Evolutionary conservation across 768 basidiomycete genomes (phyloP).

Genomic region (Pisolithus orientalis): DNA sequence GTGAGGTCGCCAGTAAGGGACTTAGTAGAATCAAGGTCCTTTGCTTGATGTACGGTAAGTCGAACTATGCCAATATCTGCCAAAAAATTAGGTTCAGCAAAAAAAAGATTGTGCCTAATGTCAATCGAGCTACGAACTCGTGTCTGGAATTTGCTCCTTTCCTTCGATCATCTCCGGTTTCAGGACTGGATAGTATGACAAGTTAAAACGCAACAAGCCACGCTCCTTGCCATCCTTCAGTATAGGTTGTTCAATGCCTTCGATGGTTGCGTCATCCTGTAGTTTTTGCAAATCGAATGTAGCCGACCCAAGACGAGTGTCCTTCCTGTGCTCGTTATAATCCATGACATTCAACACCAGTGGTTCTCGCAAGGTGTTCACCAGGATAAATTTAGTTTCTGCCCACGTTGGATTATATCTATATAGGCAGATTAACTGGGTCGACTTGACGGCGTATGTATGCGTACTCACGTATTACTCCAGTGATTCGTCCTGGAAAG

Average conservation of each 20-base stretch:
- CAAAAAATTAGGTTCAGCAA: conserved; percentile 8
- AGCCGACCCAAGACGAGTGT: conserved; percentile 66
- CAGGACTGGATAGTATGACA: conserved; percentile 84
- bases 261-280: conserved; percentile 72
- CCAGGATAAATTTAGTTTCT: conserved; percentile 86
- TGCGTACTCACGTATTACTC: conserved; percentile 55
- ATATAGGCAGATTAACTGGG: conserved; percentile 3
- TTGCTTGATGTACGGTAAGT: conserved; percentile 90
- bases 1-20: conserved; percentile 73
- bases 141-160: conserved; percentile 64
- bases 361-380: conserved; percentile 76
- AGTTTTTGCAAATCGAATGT: conserved; percentile 74
- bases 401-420: conserved; percentile 91
- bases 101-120: neutral
- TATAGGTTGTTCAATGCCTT: conserved; percentile 57
- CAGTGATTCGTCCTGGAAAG: conserved; percentile 79
- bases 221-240: conserved; percentile 84
- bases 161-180: conserved; percentile 61
- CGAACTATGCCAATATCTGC: conserved; percentile 84
- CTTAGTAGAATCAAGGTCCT: conserved; percentile 78
- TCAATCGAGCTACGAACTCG: conserved; percentile 44
- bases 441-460: neutral
- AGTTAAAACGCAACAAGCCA: conserved; percentile 75
- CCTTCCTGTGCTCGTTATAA: conserved; percentile 85
- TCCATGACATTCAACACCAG: conserved; percentile 73